These are phyloP conservation scores for Heritiera littoralis DNA, from an alignment of 345 rosid genomes.

Conservation along the genomic window DNA sequence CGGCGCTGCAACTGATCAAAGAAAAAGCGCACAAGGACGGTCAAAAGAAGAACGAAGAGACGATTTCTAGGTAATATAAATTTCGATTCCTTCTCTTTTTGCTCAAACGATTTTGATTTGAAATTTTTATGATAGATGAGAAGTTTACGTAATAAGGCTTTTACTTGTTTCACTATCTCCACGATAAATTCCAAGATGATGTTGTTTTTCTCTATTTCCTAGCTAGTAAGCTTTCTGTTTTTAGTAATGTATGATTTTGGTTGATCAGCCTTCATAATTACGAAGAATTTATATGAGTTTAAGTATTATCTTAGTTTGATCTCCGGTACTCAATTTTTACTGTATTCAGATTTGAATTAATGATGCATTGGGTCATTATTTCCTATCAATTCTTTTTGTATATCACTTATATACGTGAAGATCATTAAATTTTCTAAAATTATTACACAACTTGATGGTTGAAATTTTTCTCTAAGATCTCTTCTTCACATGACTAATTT, in stretches of 20 bases:
- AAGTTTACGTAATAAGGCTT: background rate
- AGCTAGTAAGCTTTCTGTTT: background rate
- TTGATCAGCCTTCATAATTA: background rate
- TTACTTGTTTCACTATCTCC: background rate
- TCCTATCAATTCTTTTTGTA: background rate
- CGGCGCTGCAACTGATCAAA: constrained; percentile 75
- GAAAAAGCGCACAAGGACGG: constrained; percentile 79
- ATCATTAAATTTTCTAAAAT: background rate
- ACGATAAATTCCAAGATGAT: background rate
- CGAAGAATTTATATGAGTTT: background rate
- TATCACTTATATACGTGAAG: background rate
- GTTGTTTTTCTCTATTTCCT: background rate
- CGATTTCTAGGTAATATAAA: constrained; percentile 62
- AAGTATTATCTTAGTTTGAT: background rate
- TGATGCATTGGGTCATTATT: background rate
- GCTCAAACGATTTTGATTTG: background rate
- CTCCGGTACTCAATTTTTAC: background rate
- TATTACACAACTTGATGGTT: background rate
- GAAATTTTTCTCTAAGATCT: background rate
- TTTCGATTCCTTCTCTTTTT: background rate
- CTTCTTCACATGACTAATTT: background rate
- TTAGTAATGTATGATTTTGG: background rate
- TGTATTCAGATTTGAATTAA: background rate
- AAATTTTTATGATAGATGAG: background rate
- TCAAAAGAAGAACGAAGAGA: constrained; percentile 81